phyloP scores from a whole-genome alignment of 2,329 filamentous ascomycete species.

The Phialophora verrucosa region DNA sequence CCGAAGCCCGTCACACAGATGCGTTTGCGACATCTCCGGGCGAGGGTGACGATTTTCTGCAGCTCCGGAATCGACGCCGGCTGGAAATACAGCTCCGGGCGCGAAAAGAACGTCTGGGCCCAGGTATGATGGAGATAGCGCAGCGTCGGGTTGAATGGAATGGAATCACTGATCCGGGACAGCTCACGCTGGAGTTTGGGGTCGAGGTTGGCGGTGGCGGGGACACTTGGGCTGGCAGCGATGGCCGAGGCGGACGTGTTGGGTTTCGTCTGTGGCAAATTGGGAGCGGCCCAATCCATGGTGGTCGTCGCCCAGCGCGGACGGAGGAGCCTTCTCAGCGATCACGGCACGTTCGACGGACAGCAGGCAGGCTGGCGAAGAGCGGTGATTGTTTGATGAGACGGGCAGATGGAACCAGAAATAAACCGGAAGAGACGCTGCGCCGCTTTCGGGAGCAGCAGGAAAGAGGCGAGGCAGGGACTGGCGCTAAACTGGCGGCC shows the following conservation, averaged over 20 bases:
- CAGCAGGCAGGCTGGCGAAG: background rate
- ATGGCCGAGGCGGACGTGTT: slow-evolving; percentile 22
- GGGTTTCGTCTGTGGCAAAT: slow-evolving; percentile 32
- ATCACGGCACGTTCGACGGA: slow-evolving; percentile 19
- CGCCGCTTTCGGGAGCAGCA: background rate
- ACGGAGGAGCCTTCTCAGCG: background rate
- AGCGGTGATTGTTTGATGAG: slow-evolving; percentile 9
- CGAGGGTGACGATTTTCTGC: slow-evolving; percentile 80
- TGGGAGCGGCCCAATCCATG: slow-evolving; percentile 38
- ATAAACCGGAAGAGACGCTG: background rate
- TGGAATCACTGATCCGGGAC: slow-evolving; percentile 61
- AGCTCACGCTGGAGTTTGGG: slow-evolving; percentile 60
- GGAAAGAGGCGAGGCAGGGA: background rate
- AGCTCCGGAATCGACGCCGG: slow-evolving; percentile 80
- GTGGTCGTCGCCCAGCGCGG: slow-evolving; percentile 1
- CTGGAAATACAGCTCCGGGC: slow-evolving; percentile 88
- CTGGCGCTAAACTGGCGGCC: slow-evolving; percentile 25
- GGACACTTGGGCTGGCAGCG: slow-evolving; percentile 14
- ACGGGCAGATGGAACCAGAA: slow-evolving; percentile 22
- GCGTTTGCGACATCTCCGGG: slow-evolving; percentile 78
- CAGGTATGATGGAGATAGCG: slow-evolving; percentile 86
- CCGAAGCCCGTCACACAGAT: slow-evolving; percentile 86
- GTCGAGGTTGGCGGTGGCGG: slow-evolving; percentile 46
- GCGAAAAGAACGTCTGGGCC: slow-evolving; percentile 89
- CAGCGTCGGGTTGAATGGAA: slow-evolving; percentile 77